Evolutionary conservation across 345 rosid species (phyloP), one percentile per base, ranked within the genome.

Genomic region (Lagerstroemia speciosa): DNA sequence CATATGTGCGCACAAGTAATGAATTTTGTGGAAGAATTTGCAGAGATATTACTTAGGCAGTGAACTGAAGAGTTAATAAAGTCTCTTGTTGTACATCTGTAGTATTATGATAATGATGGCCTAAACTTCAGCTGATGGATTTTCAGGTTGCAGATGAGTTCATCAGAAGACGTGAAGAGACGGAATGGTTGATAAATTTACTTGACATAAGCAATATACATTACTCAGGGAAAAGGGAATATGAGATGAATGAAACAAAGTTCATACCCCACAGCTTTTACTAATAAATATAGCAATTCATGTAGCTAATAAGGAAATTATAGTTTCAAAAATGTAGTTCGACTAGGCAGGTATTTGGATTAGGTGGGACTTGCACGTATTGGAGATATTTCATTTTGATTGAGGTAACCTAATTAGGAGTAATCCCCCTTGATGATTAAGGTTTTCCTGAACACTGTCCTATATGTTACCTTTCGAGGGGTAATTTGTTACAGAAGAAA

Each of bases 111-210:
- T 16, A 22, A 33, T 5, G 20, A 37, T 62, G 66, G 38, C 41
- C 41, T 64, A 24, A 65, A 37, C 20, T 17, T 40, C 40, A 43
- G 22, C 24, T 40, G 31, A 22, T 65, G 67, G 34, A 58, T 77
- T 82, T 75, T 68, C 86, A 94, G 99, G 96, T 91, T 76, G 97
- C 92, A 6, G 92, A 91, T 73, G 99, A 94, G 78, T 94, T 94
- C 83, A 80, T 91, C 75, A 89, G 81, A 72, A 85, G 97, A 86
- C 86, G 95, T 74, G 77, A 86, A 73, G 96, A 91, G 78, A 75
- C 99, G 41, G 97, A 94, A 78, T 94, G 99, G 99, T 87, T 67
- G 41, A 66, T 70, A 27, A 29, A 37, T 70, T 45, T 64, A 41
- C n/a, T 40, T 58, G n/a, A 41, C 31, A n/a, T 20, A 37, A 24